Percentiles rank a stretch among this genome's conserved stretches.
Conservation (phyloP, 768 basidiomycete species). For the Leccinum subtestaceum region DNA sequence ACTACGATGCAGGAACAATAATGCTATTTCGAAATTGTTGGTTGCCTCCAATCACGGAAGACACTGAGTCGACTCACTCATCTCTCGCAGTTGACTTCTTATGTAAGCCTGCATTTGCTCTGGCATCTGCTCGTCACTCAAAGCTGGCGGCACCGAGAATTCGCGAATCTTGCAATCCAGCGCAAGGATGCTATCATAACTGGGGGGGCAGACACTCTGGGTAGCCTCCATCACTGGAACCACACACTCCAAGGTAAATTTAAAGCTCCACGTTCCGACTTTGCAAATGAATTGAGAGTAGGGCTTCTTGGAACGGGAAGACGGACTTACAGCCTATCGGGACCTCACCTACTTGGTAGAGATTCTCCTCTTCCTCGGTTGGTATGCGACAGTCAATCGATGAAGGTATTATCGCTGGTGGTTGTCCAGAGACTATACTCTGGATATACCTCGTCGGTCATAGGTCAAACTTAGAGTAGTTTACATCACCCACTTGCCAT, state of each 20-base stretch:
- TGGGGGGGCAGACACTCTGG: constrained; percentile 42
- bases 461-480: background rate
- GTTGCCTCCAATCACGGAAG: background rate
- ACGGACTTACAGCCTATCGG: constrained; percentile 44
- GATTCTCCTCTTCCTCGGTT: constrained; percentile 43
- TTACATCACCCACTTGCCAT: constrained; percentile 37
- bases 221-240: constrained; percentile 41
- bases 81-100: constrained; percentile 44
- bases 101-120: constrained; percentile 42
- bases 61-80: constrained; percentile 31
- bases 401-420: constrained; percentile 42
- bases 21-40: constrained; percentile 34
- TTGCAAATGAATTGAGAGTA: constrained; percentile 3
- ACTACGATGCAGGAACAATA: constrained; percentile 53
- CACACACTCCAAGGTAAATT: constrained; percentile 40
- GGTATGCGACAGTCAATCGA: constrained; percentile 49
- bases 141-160: constrained; percentile 27
- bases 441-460: background rate
- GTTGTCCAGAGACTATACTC: constrained; percentile 49
- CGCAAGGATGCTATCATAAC: constrained; percentile 46
- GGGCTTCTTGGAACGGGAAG: background rate
- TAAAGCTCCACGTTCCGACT: constrained; percentile 52
- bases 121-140: constrained; percentile 30
- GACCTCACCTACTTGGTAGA: constrained; percentile 41
- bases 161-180: constrained; percentile 50